Conservation (phyloP, 257 asterid genomes). For the Orobanche coerulescens region DNA sequence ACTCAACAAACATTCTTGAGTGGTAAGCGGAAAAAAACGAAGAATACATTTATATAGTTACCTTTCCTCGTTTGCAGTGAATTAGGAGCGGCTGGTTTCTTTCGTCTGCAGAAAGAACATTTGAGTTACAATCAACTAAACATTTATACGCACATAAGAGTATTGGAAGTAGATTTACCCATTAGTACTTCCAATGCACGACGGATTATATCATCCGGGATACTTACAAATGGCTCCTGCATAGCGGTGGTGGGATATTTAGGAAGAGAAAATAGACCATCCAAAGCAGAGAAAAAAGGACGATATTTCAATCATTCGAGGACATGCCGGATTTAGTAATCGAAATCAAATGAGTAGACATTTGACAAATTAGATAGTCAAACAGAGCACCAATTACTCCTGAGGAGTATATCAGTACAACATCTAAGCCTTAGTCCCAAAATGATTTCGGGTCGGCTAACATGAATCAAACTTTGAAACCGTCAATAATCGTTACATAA, state of each 20-base stretch:
- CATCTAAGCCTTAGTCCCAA: too few species aligned
- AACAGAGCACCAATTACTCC: too few species aligned
- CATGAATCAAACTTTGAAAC: too few species aligned
- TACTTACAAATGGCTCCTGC: constrained; percentile 67
- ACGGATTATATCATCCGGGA: constrained; percentile 54
- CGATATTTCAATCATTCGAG: neutral
- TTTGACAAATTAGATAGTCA: too few species aligned
- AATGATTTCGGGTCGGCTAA: too few species aligned
- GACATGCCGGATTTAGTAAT: too few species aligned
- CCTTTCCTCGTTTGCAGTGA: constrained; percentile 95
- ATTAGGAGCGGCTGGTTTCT: constrained; percentile 70
- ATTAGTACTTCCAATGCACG: constrained; percentile 51
- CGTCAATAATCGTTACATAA: too few species aligned
- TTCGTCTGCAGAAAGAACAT: constrained; percentile 40
- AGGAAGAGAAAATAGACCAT: neutral
- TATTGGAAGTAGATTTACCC: constrained; percentile 33
- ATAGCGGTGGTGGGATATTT: neutral
- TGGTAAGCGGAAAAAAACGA: neutral
- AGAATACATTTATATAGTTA: constrained; percentile 21
- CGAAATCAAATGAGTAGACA: too few species aligned
- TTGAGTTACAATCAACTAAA: constrained; percentile 1
- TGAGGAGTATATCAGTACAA: too few species aligned
- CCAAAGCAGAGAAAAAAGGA: neutral
- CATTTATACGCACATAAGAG: neutral
- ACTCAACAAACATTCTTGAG: neutral